phyloP scores from a whole-genome alignment of 2,329 filamentous ascomycete genomes.

The Cladosporium halotolerans region DNA sequence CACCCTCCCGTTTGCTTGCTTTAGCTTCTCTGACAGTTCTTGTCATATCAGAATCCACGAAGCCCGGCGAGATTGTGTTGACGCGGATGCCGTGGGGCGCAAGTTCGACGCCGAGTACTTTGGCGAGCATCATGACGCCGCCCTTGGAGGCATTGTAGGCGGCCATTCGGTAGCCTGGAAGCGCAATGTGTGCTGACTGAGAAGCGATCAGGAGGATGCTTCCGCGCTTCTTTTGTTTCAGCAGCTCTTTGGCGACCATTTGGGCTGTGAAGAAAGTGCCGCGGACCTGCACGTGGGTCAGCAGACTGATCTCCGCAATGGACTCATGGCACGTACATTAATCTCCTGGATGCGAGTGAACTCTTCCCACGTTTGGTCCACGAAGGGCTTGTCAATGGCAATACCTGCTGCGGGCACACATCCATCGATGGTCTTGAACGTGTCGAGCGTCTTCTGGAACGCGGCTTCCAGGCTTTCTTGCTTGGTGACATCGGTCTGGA shows the following conservation, averaged over 20 bases:
- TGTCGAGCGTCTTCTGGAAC: slow-evolving; percentile 22
- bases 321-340: slow-evolving; percentile 23
- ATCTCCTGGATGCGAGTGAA: slow-evolving; percentile 31
- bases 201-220: slow-evolving; percentile 32
- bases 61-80: slow-evolving; percentile 24
- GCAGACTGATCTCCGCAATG: not conserved
- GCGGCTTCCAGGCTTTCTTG: slow-evolving; percentile 20
- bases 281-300: slow-evolving; percentile 12
- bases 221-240: slow-evolving; percentile 29
- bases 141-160: slow-evolving; percentile 26
- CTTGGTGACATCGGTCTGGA: slow-evolving; percentile 35
- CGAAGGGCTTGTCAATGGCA: slow-evolving; percentile 28
- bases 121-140: slow-evolving; percentile 21
- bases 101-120: slow-evolving; percentile 31
- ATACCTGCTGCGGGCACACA: slow-evolving; percentile 27
- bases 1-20: slow-evolving; percentile 3
- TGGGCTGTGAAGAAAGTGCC: slow-evolving; percentile 33
- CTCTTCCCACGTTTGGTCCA: slow-evolving; percentile 27
- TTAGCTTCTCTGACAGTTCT: slow-evolving; percentile 16
- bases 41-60: slow-evolving; percentile 24
- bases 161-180: slow-evolving; percentile 28
- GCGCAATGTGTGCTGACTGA: slow-evolving; percentile 30
- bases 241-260: slow-evolving; percentile 30
- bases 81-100: slow-evolving; percentile 25
- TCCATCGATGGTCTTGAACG: slow-evolving; percentile 22